phyloP scores from a whole-genome alignment of 176 grass and related monocot species.

The Triticum turgidum region DNA sequence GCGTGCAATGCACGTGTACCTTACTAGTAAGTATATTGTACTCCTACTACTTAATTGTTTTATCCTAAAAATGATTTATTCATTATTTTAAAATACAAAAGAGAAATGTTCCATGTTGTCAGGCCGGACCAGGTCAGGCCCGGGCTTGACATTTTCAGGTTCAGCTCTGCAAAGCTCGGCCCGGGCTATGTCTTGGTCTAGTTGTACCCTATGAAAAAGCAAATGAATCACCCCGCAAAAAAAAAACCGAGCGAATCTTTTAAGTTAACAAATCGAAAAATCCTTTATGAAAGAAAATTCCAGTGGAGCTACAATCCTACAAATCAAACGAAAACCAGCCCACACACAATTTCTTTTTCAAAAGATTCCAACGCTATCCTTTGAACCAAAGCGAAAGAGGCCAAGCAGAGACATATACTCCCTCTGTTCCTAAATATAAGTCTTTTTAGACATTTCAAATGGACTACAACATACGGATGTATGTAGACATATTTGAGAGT shows the following conservation, averaged over 20 bases:
- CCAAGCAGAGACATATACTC: neutral
- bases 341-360: neutral
- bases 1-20: no score
- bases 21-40: no score
- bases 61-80: no score
- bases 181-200: neutral
- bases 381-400: neutral
- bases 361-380: neutral
- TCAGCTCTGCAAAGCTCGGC: neutral
- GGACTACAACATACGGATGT: no score
- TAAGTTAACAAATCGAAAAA: neutral
- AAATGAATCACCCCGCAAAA: neutral
- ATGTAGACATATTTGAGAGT: no score
- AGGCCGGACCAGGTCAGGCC: no score
- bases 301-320: neutral
- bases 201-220: neutral
- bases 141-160: neutral
- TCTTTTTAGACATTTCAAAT: no score
- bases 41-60: no score
- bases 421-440: no score
- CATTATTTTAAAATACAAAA: no score
- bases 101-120: no score
- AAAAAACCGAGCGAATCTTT: neutral
- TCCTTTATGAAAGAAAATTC: neutral
- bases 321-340: neutral